A percentile compares a stretch with the other conserved stretches of the same genome.
phyloP scores from a whole-genome alignment of 2,329 filamentous ascomycete genomes.

The Stachybotrys elegans region DNA sequence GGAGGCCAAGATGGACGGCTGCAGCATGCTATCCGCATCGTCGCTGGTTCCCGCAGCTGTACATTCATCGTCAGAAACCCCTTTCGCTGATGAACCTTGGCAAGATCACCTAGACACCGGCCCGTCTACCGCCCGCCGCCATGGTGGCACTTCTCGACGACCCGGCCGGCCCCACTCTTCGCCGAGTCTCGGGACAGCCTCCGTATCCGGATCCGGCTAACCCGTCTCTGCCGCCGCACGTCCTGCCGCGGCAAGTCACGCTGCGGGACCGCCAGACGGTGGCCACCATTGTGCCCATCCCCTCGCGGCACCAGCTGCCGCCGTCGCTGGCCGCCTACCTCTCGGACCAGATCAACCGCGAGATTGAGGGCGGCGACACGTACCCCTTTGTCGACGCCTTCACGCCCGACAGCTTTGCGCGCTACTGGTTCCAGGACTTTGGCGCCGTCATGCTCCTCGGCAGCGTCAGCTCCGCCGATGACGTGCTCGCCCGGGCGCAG shows the following conservation, averaged over 20 bases:
- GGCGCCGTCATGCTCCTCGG: conserved; percentile 83
- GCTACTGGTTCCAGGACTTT: conserved; percentile 91
- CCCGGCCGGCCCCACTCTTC: conserved; percentile 64
- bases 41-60: no score
- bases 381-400: conserved; percentile 83
- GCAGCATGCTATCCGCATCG: no score
- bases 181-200: conserved; percentile 60
- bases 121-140: no score
- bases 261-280: conserved; percentile 79
- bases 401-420: conserved; percentile 66
- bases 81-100: no score
- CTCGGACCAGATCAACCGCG: conserved; percentile 78
- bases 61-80: no score
- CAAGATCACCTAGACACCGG: neutral
- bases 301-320: conserved; percentile 72
- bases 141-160: conserved; percentile 81
- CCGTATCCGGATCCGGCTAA: conserved; percentile 60
- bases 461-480: conserved; percentile 59
- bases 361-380: conserved; percentile 88
- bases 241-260: conserved; percentile 71
- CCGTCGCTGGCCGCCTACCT: conserved; percentile 70
- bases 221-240: conserved; percentile 61
- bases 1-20: no score
- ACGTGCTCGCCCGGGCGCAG: conserved; percentile 55
- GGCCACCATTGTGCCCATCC: conserved; percentile 79